Evolutionary conservation across 164 flowering plant genomes (phyloP).

Genomic region (Magnolia kwangsiensis): DNA sequence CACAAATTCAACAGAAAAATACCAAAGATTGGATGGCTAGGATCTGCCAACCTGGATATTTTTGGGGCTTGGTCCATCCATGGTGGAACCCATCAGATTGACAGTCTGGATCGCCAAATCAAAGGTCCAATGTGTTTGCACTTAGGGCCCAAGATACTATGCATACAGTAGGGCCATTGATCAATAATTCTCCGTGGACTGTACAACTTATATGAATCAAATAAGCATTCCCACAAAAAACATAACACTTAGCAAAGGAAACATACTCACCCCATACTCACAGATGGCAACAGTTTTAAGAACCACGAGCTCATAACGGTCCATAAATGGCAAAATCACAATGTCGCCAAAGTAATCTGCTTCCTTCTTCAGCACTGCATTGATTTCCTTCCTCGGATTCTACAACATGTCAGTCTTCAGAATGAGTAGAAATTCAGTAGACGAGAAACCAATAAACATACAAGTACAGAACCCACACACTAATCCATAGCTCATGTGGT

Average conservation of each 20-base stretch:
- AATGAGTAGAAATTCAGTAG: background rate
- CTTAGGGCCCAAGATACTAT: background rate
- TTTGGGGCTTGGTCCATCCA: background rate
- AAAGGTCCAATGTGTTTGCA: background rate
- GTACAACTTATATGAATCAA: background rate
- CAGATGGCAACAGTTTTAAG: conserved; percentile 94
- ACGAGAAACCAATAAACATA: background rate
- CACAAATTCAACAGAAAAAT: background rate
- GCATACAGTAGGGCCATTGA: background rate
- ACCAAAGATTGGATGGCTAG: background rate
- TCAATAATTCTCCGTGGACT: background rate
- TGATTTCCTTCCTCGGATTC: conserved; percentile 88
- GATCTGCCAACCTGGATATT: background rate
- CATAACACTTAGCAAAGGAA: background rate
- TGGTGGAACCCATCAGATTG: too few relatives aligned
- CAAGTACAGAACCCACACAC: background rate
- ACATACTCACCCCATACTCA: conserved; percentile 83
- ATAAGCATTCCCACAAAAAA: background rate
- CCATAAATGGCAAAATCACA: conserved; percentile 87
- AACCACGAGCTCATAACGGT: conserved; percentile 93
- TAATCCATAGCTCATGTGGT: background rate
- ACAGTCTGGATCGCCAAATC: background rate
- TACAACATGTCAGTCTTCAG: conserved; percentile 19
- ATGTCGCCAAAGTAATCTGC: conserved; percentile 91
- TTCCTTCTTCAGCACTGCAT: conserved; percentile 77